These are phyloP conservation scores for Dictyostelium brefeldianum DNA, from an alignment of 78 protist species.

Conservation along the genomic window DNA sequence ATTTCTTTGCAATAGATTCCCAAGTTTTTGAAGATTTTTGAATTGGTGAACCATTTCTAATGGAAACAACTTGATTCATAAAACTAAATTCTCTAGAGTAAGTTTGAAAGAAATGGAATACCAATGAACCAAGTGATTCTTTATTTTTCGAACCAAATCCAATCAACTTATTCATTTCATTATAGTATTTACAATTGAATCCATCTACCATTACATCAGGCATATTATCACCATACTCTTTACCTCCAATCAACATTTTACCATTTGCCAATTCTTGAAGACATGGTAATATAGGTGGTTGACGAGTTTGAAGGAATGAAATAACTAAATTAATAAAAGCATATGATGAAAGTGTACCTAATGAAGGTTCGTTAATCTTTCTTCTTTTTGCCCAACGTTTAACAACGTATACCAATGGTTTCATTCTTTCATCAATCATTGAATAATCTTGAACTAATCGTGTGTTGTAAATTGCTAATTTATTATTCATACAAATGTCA, in stretches of 20 bases:
- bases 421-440: constrained; percentile 73
- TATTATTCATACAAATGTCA: constrained; percentile 81
- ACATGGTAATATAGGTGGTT: constrained; percentile 77
- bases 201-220: constrained; percentile 71
- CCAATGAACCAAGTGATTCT: constrained; percentile 61
- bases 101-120: constrained; percentile 69
- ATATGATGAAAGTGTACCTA: constrained; percentile 52
- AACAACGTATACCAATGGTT: constrained; percentile 77
- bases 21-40: constrained; percentile 53
- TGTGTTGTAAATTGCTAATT: constrained; percentile 74
- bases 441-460: constrained; percentile 61
- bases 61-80: constrained; percentile 51
- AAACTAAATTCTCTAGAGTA: constrained; percentile 61
- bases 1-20: constrained; percentile 66
- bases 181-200: constrained; percentile 78
- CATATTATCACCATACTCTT: constrained; percentile 48
- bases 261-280: constrained; percentile 69
- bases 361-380: constrained; percentile 79
- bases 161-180: constrained; percentile 28
- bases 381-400: constrained; percentile 85
- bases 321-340: constrained; percentile 76
- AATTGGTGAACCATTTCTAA: constrained; percentile 43
- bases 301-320: constrained; percentile 68
- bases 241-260: neutral
- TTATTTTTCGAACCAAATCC: constrained; percentile 66